Percentiles rank a stretch among this genome's conserved stretches.
These are phyloP conservation scores for Solanum pennellii DNA, from an alignment of 257 asterid species.

Conservation along the genomic window DNA sequence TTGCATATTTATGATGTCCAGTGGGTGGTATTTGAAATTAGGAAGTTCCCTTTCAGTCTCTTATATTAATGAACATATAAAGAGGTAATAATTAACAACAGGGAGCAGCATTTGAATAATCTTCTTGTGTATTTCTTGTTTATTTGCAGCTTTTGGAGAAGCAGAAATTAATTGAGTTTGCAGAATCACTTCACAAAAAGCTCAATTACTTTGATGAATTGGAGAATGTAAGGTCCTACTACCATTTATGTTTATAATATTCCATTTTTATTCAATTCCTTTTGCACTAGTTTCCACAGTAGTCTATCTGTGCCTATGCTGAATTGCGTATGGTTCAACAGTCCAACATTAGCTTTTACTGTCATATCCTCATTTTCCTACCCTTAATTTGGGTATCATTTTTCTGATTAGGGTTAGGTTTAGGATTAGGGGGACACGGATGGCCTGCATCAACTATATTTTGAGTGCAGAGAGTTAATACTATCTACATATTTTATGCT, in stretches of 20 bases:
- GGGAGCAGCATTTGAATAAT: neutral
- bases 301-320: neutral
- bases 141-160: conserved; percentile 87
- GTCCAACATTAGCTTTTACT: neutral
- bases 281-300: neutral
- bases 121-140: conserved; percentile 8
- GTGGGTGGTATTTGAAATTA: neutral
- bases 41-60: neutral
- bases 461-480: neutral
- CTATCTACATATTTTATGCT: neutral
- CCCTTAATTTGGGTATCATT: neutral
- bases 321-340: neutral
- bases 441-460: neutral
- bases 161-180: conserved; percentile 83
- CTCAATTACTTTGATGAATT: conserved; percentile 97
- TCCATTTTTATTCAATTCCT: neutral
- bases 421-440: neutral
- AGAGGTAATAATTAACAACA: neutral
- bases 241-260: conserved; percentile 15
- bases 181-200: conserved; percentile 92
- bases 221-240: conserved; percentile 86
- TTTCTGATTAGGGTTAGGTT: neutral
- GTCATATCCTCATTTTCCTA: neutral
- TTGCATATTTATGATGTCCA: neutral
- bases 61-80: neutral